Conservation (phyloP, 495 filamentous ascomycete species). For the Jackrogersella multiformis region DNA sequence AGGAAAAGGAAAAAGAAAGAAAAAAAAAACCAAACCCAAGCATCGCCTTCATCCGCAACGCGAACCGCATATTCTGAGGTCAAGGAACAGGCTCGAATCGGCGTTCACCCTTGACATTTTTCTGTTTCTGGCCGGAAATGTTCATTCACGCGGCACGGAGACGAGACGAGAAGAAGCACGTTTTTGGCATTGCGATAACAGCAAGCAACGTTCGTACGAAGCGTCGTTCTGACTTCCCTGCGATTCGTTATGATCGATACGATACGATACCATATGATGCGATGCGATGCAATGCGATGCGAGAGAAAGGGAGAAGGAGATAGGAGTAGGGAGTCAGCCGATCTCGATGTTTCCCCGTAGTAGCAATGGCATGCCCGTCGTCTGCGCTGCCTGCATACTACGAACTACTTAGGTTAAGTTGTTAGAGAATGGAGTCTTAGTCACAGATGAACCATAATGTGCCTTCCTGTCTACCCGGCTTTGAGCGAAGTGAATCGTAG, state of each 20-base stretch:
- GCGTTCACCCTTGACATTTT: constrained; percentile 12
- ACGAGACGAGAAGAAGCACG: neutral
- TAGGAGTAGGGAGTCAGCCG: neutral
- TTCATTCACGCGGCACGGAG: constrained; percentile 2
- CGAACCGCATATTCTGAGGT: constrained; percentile 12
- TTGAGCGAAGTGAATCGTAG: no score
- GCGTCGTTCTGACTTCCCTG: constrained; percentile 20
- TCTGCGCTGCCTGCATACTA: no score
- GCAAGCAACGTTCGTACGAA: constrained; percentile 28
- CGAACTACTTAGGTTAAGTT: no score
- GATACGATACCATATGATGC: neutral
- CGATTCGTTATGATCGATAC: neutral
- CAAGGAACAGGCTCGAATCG: constrained; percentile 2
- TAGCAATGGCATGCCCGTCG: no score
- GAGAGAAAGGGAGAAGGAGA: no score
- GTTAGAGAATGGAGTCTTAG: no score
- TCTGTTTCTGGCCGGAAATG: constrained; percentile 7
- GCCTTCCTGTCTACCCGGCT: no score
- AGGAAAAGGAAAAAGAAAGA: no score
- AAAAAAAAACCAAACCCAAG: no score
- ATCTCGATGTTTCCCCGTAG: constrained; percentile 3
- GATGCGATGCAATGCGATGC: constrained; percentile 1
- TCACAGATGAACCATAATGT: no score
- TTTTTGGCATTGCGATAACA: neutral
- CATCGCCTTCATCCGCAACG: neutral